phyloP scores from a whole-genome alignment of 192 early-diverging fungal species.

The Spinellus fusiger region DNA sequence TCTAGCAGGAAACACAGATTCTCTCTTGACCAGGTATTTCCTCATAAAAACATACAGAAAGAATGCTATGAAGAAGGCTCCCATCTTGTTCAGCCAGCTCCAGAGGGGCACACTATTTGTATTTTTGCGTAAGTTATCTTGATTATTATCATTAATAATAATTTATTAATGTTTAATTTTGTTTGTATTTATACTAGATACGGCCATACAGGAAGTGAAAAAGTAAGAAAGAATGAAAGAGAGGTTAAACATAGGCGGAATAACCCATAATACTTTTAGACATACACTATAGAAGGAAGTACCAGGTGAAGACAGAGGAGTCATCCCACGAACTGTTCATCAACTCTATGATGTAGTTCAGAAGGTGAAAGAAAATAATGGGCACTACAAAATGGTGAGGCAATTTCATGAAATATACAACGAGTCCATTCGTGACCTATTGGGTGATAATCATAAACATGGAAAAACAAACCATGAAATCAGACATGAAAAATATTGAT shows the following conservation, averaged over 20 bases:
- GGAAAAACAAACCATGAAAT: constrained; percentile 75
- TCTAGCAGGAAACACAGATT: constrained; percentile 63
- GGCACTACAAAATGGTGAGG: constrained; percentile 83
- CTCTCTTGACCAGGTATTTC: constrained; percentile 84
- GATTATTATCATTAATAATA: too few species aligned
- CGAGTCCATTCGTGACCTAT: constrained; percentile 82
- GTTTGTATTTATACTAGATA: constrained; percentile 26
- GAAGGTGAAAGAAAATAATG: constrained; percentile 68
- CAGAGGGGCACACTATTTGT: constrained; percentile 96
- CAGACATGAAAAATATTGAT: constrained; percentile 69
- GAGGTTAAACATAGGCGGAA: too few species aligned
- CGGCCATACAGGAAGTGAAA: constrained; percentile 94
- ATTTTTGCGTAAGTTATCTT: constrained; percentile 87
- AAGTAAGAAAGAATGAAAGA: too few species aligned
- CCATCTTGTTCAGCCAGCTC: constrained; percentile 88
- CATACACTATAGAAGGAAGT: constrained; percentile 75
- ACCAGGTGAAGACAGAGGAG: constrained; percentile 53
- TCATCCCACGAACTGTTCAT: too few species aligned
- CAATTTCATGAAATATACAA: constrained; percentile 97
- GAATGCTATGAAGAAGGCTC: constrained; percentile 93
- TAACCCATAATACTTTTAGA: constrained; percentile 21
- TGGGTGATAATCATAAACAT: constrained; percentile 39
- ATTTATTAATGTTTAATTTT: neutral
- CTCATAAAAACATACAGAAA: constrained; percentile 57
- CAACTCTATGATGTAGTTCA: constrained; percentile 82